Percentiles rank a stretch among this genome's conserved stretches.
Conservation (phyloP, 352 stramenopile genomes). For the Phytopythium vexans region DNA sequence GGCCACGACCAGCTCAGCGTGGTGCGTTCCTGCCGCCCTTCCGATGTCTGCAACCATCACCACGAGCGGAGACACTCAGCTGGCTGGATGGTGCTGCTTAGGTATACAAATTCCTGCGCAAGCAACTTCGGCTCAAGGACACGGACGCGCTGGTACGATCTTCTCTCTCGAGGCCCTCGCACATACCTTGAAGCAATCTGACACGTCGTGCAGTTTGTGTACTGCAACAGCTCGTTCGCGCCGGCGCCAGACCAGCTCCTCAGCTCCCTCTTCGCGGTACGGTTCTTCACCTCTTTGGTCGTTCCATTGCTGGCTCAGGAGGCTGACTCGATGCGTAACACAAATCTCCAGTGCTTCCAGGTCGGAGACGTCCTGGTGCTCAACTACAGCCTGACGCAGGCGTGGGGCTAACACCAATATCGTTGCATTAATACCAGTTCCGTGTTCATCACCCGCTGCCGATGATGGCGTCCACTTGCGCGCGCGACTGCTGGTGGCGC, state of each 20-base stretch:
- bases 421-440: background rate
- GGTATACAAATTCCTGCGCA: conserved; percentile 85
- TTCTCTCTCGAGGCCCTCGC: background rate
- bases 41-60: background rate
- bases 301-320: background rate
- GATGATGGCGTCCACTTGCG: conserved; percentile 74
- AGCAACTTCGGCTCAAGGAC: conserved; percentile 78
- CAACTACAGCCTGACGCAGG: conserved; percentile 85
- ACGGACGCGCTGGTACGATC: conserved; percentile 54
- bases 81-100: conserved; percentile 9
- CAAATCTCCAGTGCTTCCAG: conserved; percentile 62
- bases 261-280: conserved; percentile 71
- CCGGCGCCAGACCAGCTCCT: conserved; percentile 80
- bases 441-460: conserved; percentile 13
- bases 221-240: conserved; percentile 86
- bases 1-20: conserved; percentile 72
- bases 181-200: conserved; percentile 1
- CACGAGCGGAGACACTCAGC: background rate
- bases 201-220: conserved; percentile 63
- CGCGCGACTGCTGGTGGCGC: conserved; percentile 63
- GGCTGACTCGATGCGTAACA: background rate
- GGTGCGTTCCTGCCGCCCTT: conserved; percentile 22
- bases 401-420: conserved; percentile 57
- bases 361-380: conserved; percentile 76
- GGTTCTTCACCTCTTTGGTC: background rate